phyloP scores from a whole-genome alignment of 163 green algal genomes.

The Trebouxiophyceae sp. region DNA sequence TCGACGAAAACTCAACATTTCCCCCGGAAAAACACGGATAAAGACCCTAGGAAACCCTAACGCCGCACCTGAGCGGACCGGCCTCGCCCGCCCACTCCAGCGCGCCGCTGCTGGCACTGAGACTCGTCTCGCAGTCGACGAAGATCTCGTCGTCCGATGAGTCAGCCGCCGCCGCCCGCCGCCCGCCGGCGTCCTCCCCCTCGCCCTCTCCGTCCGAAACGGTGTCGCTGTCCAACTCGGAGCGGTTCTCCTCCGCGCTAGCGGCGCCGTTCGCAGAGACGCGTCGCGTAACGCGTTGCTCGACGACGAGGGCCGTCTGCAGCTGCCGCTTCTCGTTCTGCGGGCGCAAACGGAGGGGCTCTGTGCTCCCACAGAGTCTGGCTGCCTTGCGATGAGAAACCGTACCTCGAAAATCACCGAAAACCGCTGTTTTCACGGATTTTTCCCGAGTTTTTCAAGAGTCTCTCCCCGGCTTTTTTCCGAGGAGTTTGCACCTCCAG shows the following conservation, averaged over 20 bases:
- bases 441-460: no score
- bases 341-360: no score
- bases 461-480: no score
- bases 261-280: background rate
- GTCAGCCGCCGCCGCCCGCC: slow-evolving; percentile 1
- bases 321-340: slow-evolving; percentile 49
- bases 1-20: no score
- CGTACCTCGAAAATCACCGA: slow-evolving; percentile 1
- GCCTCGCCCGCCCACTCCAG: no score
- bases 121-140: background rate
- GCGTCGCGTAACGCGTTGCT: slow-evolving; percentile 11
- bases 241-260: background rate
- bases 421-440: no score
- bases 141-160: background rate
- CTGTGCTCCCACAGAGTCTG: no score
- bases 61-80: no score
- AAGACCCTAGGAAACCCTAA: no score
- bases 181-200: slow-evolving; percentile 3
- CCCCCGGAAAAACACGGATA: no score
- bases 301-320: slow-evolving; percentile 50
- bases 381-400: background rate
- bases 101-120: no score
- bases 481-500: slow-evolving; percentile 33
- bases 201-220: slow-evolving; percentile 5
- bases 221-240: background rate